Conservation (phyloP, 192 early-diverging fungal species). For the Rhizoclosmatium sp. region DNA sequence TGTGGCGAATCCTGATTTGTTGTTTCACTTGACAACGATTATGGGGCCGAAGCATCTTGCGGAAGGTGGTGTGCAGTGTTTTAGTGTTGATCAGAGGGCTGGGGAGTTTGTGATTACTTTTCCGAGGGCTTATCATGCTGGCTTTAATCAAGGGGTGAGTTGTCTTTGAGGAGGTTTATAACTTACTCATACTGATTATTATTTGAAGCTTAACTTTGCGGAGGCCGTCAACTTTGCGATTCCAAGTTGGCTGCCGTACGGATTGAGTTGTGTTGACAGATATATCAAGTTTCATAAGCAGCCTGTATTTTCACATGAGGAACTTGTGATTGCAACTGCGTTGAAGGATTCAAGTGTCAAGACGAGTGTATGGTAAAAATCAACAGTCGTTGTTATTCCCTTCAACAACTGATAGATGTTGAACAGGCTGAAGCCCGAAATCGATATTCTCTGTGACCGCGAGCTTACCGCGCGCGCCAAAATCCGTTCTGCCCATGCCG, state of each 20-base stretch:
- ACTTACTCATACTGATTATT: slow-evolving; percentile 9
- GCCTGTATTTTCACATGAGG: slow-evolving; percentile 96
- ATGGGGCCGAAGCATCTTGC: slow-evolving; percentile 78
- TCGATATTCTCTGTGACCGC: slow-evolving; percentile 36
- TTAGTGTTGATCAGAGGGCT: slow-evolving; percentile 84
- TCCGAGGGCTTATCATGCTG: slow-evolving; percentile 93
- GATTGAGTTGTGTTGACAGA: slow-evolving; percentile 77
- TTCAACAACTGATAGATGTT: neutral
- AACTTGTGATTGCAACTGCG: slow-evolving; percentile 63
- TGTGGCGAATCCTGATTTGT: slow-evolving; percentile 86
- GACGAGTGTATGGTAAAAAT: slow-evolving; percentile 44
- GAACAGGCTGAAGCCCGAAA: slow-evolving; percentile 28
- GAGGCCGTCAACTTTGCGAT: slow-evolving; percentile 98
- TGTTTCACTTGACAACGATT: slow-evolving; percentile 95
- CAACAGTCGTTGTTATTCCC: neutral
- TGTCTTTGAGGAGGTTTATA: neutral
- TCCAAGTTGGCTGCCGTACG: slow-evolving; percentile 88
- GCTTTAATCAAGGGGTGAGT: slow-evolving; percentile 94
- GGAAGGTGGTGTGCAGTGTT: slow-evolving; percentile 77
- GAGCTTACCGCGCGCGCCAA: slow-evolving; percentile 33
- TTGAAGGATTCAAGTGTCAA: slow-evolving; percentile 41
- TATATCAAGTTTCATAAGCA: slow-evolving; percentile 81
- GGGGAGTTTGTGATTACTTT: slow-evolving; percentile 96
- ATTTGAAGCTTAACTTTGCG: slow-evolving; percentile 83
- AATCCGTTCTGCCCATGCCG: slow-evolving; percentile 24